A percentile compares a stretch with the other conserved stretches of the same genome.
Evolutionary conservation across 2,329 filamentous ascomycete genomes (phyloP).

Genomic region (Macrophomina phaseolina): DNA sequence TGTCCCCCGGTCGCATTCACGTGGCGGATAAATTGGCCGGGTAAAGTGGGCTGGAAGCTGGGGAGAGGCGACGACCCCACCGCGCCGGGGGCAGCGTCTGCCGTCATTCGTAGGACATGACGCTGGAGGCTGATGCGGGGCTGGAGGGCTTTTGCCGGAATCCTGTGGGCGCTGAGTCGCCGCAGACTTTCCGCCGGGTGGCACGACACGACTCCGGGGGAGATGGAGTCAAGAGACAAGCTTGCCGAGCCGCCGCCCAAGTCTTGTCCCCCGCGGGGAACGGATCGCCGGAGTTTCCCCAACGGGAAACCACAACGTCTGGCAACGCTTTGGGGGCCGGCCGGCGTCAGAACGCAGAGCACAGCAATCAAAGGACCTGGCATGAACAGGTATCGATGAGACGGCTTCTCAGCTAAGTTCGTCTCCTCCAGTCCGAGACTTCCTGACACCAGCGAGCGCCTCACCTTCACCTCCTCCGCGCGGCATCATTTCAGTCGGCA

Average conservation of each 20-base stretch:
- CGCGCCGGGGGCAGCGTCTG: background rate
- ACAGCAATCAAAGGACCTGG: too few relatives aligned
- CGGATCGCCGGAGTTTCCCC: background rate
- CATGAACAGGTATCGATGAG: too few relatives aligned
- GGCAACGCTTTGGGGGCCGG: background rate
- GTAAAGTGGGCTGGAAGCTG: conserved; percentile 4
- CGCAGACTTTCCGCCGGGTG: background rate
- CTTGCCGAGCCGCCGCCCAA: conserved; percentile 4
- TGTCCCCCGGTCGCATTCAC: background rate
- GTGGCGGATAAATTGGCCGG: conserved; percentile 21
- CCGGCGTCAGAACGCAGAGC: too few relatives aligned
- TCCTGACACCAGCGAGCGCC: too few relatives aligned
- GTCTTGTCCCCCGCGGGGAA: conserved; percentile 8
- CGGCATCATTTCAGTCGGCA: too few relatives aligned
- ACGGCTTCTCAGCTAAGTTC: too few relatives aligned
- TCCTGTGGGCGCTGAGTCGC: conserved; percentile 12
- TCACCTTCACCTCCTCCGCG: too few relatives aligned
- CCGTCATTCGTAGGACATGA: background rate
- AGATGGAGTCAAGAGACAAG: background rate
- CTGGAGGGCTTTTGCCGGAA: conserved; percentile 18
- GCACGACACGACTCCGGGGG: background rate
- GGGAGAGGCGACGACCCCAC: background rate
- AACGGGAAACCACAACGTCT: background rate
- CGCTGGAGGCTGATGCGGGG: conserved; percentile 18
- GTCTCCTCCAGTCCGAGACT: too few relatives aligned